These are phyloP conservation scores for Rosellinia necatrix DNA, from an alignment of 2,329 filamentous ascomycete genomes.

Conservation along the genomic window DNA sequence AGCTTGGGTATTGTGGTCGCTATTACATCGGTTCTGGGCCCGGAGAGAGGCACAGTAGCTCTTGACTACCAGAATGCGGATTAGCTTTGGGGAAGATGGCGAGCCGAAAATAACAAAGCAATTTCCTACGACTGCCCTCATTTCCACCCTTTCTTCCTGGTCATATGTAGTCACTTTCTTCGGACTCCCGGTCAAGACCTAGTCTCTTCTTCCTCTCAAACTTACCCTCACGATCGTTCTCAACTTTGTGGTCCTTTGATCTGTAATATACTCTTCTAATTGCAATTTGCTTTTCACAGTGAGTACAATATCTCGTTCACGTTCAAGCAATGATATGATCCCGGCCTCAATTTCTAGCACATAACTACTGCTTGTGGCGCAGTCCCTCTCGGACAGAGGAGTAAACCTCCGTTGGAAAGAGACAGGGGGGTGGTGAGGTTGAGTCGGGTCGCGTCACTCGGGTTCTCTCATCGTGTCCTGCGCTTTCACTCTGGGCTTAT, in stretches of 20 bases:
- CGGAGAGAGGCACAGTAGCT: neutral
- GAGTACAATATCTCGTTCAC: slow-evolving; percentile 20
- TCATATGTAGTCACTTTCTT: neutral
- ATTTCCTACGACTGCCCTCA: slow-evolving; percentile 17
- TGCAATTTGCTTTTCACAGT: slow-evolving; percentile 19
- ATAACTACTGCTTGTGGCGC: slow-evolving; percentile 1
- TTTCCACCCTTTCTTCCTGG: slow-evolving; percentile 5
- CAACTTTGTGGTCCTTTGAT: slow-evolving; percentile 6
- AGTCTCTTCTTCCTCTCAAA: neutral
- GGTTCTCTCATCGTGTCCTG: neutral
- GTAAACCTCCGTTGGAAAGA: neutral
- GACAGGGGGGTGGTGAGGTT: too few species aligned
- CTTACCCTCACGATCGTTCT: slow-evolving; percentile 21
- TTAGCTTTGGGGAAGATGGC: slow-evolving; percentile 15
- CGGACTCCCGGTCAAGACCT: too few species aligned
- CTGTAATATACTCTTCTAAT: slow-evolving; percentile 23
- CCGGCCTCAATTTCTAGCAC: too few species aligned
- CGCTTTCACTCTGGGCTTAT: neutral
- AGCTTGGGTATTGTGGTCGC: too few species aligned
- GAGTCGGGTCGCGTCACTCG: neutral
- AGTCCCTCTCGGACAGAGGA: neutral
- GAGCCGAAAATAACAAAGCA: slow-evolving; percentile 19
- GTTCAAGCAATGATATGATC: neutral
- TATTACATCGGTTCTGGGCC: too few species aligned
- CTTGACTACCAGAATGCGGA: slow-evolving; percentile 17